Base-by-base conservation (phyloP, 164 flowering plant genomes). In the Umbilicus rupestris region DNA sequence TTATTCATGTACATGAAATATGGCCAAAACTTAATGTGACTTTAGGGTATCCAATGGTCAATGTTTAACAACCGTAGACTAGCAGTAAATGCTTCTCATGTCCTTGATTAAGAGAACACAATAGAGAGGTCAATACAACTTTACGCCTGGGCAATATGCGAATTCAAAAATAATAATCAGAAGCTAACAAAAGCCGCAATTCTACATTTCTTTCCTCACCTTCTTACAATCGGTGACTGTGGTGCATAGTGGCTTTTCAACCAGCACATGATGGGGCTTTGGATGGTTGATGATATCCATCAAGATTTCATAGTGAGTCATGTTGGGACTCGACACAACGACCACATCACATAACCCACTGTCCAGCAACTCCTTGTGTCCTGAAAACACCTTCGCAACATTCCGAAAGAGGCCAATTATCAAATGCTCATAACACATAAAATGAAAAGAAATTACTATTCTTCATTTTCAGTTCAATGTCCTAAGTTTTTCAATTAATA, bases 221-320 rank as follows among this genome's bases (percentile, higher is more conserved):
- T 80, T 73, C 72, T 78, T 83, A 85, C 98, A 94, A 68, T 90
- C 82, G 7, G 75, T 52, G 17, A 94, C 92, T 19, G 88, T 94
- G 39, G 98, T 94, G 75, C 98, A 90, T n/a, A 90, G 60, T 5
- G 98, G 98, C 88, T 94, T 94, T 81, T 94, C 98, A 65, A 94
- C 97, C 20, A 90, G 81, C 17, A 90, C 83, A 65, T 94, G 98
- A 76, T 94, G 98, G 31, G 90, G 88, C 69, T 73, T 90, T 1
- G 91, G 88, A 66, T 94, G 88, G 70, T 72, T 76, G 73, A 94
- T 80, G 71, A 94, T 87, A 64, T 94, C 98, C 89, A 94, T 87
- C 0, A 94, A 80, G 15, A 94, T 94, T 69, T 82, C 77, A 77
- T 73, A 89, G 73, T 94, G 98, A 22, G 95, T 90, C 97, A 94